Percentiles rank a stretch among this genome's conserved stretches.
phyloP scores from a whole-genome alignment of 2,329 filamentous ascomycete species.

The Arthrobotrys iridis region DNA sequence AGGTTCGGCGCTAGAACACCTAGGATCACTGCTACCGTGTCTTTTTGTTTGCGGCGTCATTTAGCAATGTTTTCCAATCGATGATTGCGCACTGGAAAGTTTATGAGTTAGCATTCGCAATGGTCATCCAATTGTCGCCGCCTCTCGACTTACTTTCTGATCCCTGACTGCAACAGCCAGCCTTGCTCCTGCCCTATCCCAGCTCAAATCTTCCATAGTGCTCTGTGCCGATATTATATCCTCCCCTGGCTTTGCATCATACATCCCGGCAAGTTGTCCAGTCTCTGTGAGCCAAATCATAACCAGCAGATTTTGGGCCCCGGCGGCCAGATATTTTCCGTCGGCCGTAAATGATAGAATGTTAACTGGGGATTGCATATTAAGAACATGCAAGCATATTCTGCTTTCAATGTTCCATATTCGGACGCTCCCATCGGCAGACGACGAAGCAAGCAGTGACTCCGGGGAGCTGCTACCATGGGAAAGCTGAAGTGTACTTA shows the following conservation, averaged over 20 bases:
- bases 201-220: constrained; percentile 50
- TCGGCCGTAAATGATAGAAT: constrained; percentile 41
- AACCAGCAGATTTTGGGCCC: constrained; percentile 40
- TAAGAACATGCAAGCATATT: constrained; percentile 49
- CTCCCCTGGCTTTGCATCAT: constrained; percentile 45
- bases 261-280: constrained; percentile 42
- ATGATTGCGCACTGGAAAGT: constrained; percentile 40
- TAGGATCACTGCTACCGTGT: constrained; percentile 16
- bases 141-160: constrained; percentile 26
- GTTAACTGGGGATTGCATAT: constrained; percentile 49
- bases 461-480: constrained; percentile 20
- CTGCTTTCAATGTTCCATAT: constrained; percentile 51
- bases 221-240: constrained; percentile 29
- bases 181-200: constrained; percentile 34
- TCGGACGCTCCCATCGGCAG: constrained; percentile 41
- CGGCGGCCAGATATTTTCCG: constrained; percentile 46
- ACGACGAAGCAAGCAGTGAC: constrained; percentile 43
- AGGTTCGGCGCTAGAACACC: background rate
- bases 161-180: constrained; percentile 43
- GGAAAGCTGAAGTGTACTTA: constrained; percentile 34
- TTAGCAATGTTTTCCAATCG: constrained; percentile 42
- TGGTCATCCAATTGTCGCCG: too few relatives aligned
- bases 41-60: constrained; percentile 40
- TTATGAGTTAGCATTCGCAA: background rate
- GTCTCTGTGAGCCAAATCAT: constrained; percentile 53